Conservation (phyloP, 2,329 filamentous ascomycete species). For the Talaromyces sp. region DNA sequence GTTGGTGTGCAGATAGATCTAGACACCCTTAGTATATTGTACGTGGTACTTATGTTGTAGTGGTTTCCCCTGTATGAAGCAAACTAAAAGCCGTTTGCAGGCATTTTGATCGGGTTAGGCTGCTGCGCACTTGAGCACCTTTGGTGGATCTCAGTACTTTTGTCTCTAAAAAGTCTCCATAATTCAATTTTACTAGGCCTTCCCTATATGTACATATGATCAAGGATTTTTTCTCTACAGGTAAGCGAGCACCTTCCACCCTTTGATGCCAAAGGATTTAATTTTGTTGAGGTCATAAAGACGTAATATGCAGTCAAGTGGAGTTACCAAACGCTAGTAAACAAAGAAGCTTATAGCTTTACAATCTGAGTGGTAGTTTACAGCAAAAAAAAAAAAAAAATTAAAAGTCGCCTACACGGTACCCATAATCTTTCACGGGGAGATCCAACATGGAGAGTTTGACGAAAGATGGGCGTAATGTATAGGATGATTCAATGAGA, state of each 20-base stretch:
- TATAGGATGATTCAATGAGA: no score
- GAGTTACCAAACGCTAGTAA: neutral
- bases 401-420: no score
- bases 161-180: neutral
- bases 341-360: neutral
- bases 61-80: neutral
- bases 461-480: no score
- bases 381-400: no score
- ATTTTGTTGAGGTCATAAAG: neutral
- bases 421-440: no score
- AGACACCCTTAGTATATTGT: neutral
- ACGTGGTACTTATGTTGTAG: neutral
- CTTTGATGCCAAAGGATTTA: neutral
- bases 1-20: neutral
- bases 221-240: neutral
- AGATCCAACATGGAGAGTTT: no score
- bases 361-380: neutral
- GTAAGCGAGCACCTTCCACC: neutral
- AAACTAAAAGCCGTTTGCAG: neutral
- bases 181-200: neutral
- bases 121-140: no score
- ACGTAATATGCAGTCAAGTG: slow-evolving; percentile 2
- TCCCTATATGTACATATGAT: no score
- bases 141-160: slow-evolving; percentile 1
- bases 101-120: neutral